A percentile compares a stretch with the other conserved stretches of the same genome.
phyloP scores from a whole-genome alignment of 2,329 filamentous ascomycete genomes.

The Tricladium varicosporioides region DNA sequence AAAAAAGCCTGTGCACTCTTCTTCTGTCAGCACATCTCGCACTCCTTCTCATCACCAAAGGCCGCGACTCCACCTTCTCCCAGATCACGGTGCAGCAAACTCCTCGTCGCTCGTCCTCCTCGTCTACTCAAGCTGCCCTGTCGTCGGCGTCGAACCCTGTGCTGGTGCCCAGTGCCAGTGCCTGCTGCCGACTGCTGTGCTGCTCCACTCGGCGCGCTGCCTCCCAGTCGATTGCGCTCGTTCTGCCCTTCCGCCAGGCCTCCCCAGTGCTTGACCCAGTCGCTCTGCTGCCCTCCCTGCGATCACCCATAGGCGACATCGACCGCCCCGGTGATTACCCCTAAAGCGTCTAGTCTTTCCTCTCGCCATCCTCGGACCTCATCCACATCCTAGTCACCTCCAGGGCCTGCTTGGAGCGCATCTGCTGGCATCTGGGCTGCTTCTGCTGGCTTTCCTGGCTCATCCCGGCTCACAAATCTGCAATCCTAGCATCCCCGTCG shows the following conservation, averaged over 20 bases:
- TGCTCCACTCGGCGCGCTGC: neutral
- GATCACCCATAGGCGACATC: neutral
- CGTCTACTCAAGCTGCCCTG: neutral
- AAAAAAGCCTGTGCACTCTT: too few species aligned
- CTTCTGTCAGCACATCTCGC: too few species aligned
- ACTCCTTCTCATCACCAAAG: too few species aligned
- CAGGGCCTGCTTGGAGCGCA: neutral
- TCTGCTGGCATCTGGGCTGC: too few species aligned
- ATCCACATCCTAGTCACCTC: neutral
- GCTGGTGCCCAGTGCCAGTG: neutral
- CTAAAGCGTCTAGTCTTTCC: conserved; percentile 12
- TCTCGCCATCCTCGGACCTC: neutral
- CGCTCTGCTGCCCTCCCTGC: neutral
- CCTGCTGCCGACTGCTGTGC: neutral
- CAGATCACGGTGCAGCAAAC: neutral
- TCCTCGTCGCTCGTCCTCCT: neutral
- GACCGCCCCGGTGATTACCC: conserved; percentile 1
- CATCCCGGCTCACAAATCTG: neutral
- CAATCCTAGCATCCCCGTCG: conserved; percentile 1
- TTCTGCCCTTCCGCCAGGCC: neutral
- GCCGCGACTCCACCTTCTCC: too few species aligned
- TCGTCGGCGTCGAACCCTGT: neutral
- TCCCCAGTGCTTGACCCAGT: neutral
- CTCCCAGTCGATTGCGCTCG: neutral
- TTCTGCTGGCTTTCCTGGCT: too few species aligned